Base-by-base conservation (phyloP, 345 rosid genomes). In the Corchorus olitorius region DNA sequence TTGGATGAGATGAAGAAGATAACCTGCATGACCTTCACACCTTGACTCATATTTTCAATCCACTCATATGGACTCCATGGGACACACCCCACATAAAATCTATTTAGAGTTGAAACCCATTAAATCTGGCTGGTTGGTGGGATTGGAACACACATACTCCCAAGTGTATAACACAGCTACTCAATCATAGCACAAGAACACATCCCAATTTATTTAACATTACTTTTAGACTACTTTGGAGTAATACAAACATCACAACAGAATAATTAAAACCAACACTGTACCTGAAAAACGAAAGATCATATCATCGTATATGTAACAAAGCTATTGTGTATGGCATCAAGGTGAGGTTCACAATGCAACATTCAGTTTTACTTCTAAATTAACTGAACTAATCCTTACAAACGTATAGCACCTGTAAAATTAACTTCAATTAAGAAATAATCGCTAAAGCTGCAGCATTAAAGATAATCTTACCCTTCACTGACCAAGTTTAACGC, bases 401-500 rank as follows among this genome's bases (percentile, higher is more conserved):
- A 53, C 39, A 73, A 62, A 39, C 65, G 55, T 50, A 72, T 61
- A 65, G 73, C 68, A 73, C 81, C 83, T 74, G 73, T 75, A 70
- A 39, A 76, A 50, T 37, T 46, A 79, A 71, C 75, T 74, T 66
- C 54, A 73, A 76, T 69, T 63, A 45, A 76, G 79, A 76, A 37
- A 69, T 49, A 53, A 53, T 43, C 56, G 53, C 34, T 49, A 53
- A 35, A 52, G 39, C 72, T 27, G n/a, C 15, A 62, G 65, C 66
- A 55, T 43, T 15, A 61, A 74, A 65, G 37, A 77, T 37, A 69
- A 68, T 69, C 97, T 86, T 82, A 92, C 97, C 97, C 97, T 87
- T 90, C 92, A 81, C 92, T 86, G 76, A 92, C 84, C 87, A 92
- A 81, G 85, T 84, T 90, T 75, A 88, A 77, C 15, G 97, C 97